Conservation (phyloP, 129 eudicot species). For the Lonicera japonica region DNA sequence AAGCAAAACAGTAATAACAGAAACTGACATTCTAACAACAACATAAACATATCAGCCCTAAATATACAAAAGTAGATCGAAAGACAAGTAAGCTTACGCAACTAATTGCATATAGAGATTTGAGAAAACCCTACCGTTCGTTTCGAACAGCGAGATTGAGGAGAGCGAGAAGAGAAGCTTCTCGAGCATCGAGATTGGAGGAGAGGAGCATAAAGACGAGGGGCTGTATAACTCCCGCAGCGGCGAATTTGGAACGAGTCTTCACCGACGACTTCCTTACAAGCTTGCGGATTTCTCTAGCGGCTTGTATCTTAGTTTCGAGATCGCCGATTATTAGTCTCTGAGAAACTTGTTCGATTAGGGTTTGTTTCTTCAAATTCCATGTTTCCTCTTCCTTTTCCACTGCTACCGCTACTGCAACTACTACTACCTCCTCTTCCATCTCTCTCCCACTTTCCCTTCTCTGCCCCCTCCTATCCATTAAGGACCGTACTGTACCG, state of each 20-base stretch:
- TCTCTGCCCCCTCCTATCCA: not conserved
- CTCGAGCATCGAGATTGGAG: slow-evolving; percentile 41
- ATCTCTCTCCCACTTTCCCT: slow-evolving; percentile 17
- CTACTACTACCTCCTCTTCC: slow-evolving; percentile 25
- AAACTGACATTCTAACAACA: too few species aligned
- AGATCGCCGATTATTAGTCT: slow-evolving; percentile 51
- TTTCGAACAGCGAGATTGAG: slow-evolving; percentile 79
- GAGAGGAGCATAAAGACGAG: slow-evolving; percentile 56
- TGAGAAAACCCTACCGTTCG: slow-evolving; percentile 31
- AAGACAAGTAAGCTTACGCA: too few species aligned
- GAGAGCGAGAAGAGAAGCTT: slow-evolving; percentile 67
- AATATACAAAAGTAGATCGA: too few species aligned
- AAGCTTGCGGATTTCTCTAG: slow-evolving; percentile 53
- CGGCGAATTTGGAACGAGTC: slow-evolving; percentile 54
- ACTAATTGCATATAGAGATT: too few species aligned
- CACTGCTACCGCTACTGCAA: too few species aligned
- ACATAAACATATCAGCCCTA: too few species aligned
- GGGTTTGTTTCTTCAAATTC: slow-evolving; percentile 35
- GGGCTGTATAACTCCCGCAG: slow-evolving; percentile 72
- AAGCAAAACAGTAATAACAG: too few species aligned
- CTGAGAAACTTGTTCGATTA: slow-evolving; percentile 40
- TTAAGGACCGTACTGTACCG: not conserved
- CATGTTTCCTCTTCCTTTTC: slow-evolving; percentile 28
- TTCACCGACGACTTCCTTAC: slow-evolving; percentile 50
- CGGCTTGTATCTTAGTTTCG: slow-evolving; percentile 59